A percentile compares a stretch with the other conserved stretches of the same genome.
These are phyloP conservation scores for Solanum dulcamara DNA, from an alignment of 257 asterid species.

Conservation along the genomic window DNA sequence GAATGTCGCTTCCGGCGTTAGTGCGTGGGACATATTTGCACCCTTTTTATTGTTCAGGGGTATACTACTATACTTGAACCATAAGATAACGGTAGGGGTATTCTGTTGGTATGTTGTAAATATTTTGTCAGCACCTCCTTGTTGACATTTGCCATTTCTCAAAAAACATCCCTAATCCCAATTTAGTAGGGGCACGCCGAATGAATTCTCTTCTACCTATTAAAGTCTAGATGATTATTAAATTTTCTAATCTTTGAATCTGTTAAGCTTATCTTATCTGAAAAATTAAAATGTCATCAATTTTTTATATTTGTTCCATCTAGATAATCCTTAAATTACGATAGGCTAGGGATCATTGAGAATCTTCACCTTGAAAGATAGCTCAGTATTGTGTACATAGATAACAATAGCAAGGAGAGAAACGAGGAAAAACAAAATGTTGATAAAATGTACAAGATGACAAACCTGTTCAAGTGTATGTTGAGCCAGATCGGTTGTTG, in stretches of 20 bases:
- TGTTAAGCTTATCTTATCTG: not conserved
- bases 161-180: not conserved
- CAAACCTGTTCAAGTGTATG: constrained; percentile 77
- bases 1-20: not conserved
- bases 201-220: not conserved
- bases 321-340: not conserved
- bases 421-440: not conserved
- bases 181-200: not conserved
- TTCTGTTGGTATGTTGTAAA: not conserved
- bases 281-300: not conserved
- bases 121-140: not conserved
- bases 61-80: not conserved
- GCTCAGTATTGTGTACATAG: not conserved
- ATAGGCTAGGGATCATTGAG: not conserved
- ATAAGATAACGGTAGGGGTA: not conserved
- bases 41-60: not conserved
- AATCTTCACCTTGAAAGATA: not conserved
- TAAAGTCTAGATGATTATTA: not conserved
- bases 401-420: not conserved
- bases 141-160: not conserved
- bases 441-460: not conserved
- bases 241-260: not conserved
- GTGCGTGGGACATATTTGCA: not conserved
- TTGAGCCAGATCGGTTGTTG: constrained; percentile 72
- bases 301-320: not conserved